A percentile compares a stretch with the other conserved stretches of the same genome.
Evolutionary conservation across 2,329 filamentous ascomycete species (phyloP).

Genomic region (Penicillium sp.): DNA sequence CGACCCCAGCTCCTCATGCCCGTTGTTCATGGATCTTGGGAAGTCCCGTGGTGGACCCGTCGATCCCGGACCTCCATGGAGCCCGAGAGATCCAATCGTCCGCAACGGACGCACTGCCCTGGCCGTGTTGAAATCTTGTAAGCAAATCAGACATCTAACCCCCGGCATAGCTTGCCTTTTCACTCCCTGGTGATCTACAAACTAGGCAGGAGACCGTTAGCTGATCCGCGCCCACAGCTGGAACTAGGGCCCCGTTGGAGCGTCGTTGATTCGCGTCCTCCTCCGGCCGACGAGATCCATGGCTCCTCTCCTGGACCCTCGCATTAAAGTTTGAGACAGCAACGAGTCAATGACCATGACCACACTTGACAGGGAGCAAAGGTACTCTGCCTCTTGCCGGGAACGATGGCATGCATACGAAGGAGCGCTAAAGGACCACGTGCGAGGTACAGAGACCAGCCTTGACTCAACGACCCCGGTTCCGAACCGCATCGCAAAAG

Average conservation of each 20-base stretch:
- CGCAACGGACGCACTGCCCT: background rate
- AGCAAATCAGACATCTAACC: background rate
- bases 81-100: background rate
- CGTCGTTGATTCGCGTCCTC: slow-evolving; percentile 1
- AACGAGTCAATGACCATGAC: slow-evolving; percentile 3
- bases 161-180: background rate
- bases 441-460: slow-evolving; percentile 1
- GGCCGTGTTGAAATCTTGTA: background rate
- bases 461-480: slow-evolving; percentile 1
- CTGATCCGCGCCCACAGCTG: slow-evolving; percentile 5
- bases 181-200: background rate
- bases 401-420: background rate
- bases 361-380: slow-evolving; percentile 5
- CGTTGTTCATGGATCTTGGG: slow-evolving; percentile 23
- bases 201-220: slow-evolving; percentile 12
- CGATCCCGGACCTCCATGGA: background rate
- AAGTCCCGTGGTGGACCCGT: slow-evolving; percentile 8
- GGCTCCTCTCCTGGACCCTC: background rate
- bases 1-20: slow-evolving; percentile 19
- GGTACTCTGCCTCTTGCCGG: background rate
- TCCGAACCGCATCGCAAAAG: background rate
- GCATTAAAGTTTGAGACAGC: slow-evolving; percentile 16
- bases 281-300: slow-evolving; percentile 11
- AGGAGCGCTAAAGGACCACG: background rate
- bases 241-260: background rate